phyloP scores from a whole-genome alignment of 73 alveolate species.

The Stentor coeruleus region DNA sequence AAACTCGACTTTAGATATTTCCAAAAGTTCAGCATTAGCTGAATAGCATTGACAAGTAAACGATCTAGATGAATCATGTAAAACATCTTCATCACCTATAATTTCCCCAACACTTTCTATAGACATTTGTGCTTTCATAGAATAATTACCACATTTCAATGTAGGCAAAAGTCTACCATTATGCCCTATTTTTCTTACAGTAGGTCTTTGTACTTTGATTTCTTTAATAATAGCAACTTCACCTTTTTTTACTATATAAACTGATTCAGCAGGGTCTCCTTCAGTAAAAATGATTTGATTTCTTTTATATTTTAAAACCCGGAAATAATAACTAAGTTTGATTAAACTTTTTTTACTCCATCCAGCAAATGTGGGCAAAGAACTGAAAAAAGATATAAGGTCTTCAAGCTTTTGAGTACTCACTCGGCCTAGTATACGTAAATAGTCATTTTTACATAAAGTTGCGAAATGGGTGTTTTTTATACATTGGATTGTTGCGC shows the following conservation, averaged over 20 bases:
- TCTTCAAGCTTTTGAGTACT: slow-evolving; percentile 34
- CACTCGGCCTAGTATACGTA: slow-evolving; percentile 28
- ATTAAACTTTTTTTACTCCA: slow-evolving; percentile 40
- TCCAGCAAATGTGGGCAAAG: slow-evolving; percentile 34
- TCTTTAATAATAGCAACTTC: slow-evolving; percentile 43
- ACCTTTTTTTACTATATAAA: slow-evolving; percentile 44
- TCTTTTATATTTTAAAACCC: background rate
- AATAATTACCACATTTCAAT: background rate
- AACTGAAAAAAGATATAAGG: slow-evolving; percentile 26
- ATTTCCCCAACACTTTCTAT: slow-evolving; percentile 31
- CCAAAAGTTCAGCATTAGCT: slow-evolving; percentile 18
- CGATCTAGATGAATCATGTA: background rate
- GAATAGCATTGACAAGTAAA: slow-evolving; percentile 4
- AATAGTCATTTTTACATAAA: slow-evolving; percentile 43
- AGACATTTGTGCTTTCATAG: slow-evolving; percentile 39
- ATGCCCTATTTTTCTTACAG: background rate
- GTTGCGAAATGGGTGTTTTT: slow-evolving; percentile 48
- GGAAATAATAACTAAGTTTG: slow-evolving; percentile 31
- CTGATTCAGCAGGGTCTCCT: slow-evolving; percentile 31
- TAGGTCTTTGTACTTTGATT: background rate
- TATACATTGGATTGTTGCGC: slow-evolving; percentile 55
- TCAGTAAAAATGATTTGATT: slow-evolving; percentile 30
- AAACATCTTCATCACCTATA: slow-evolving; percentile 7
- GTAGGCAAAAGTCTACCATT: background rate
- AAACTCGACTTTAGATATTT: background rate